A percentile compares a stretch with the other conserved stretches of the same genome.
These are phyloP conservation scores for Populus tremula DNA, from an alignment of 345 rosid species.

Conservation along the genomic window DNA sequence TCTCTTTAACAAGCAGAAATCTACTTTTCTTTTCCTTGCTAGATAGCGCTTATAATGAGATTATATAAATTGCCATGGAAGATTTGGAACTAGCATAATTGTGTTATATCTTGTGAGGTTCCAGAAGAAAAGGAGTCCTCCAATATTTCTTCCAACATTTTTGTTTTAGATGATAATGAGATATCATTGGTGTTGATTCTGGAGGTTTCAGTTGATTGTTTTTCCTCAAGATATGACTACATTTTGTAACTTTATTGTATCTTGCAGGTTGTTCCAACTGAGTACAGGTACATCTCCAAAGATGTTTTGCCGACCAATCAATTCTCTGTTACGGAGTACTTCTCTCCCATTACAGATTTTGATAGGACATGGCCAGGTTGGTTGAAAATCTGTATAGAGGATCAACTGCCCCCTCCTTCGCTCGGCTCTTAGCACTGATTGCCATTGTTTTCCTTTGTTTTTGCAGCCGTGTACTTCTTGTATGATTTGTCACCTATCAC, in stretches of 20 bases:
- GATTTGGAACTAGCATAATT: background rate
- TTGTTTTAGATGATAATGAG: background rate
- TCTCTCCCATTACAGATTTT: constrained; percentile 63
- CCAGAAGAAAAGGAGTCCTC: background rate
- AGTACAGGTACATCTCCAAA: constrained; percentile 79
- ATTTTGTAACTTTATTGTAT: background rate
- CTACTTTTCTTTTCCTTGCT: background rate
- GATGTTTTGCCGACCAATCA: constrained; percentile 88
- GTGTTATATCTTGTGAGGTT: background rate
- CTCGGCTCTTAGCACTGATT: constrained; percentile 15
- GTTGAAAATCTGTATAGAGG: constrained; percentile 12
- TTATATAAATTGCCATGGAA: background rate
- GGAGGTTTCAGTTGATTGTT: background rate
- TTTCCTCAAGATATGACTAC: background rate
- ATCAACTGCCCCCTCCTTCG: background rate
- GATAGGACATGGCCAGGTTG: constrained; percentile 95
- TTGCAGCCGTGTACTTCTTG: constrained; percentile 86
- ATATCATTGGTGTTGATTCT: background rate
- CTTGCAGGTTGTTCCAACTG: constrained; percentile 93
- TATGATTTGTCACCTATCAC: constrained; percentile 97
- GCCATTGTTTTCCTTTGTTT: background rate
- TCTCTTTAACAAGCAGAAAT: background rate
- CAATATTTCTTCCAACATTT: background rate
- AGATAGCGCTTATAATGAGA: background rate
- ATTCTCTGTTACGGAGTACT: constrained; percentile 91